Base-by-base conservation (phyloP, 1,284 basidiomycete species). In the Ceratobasidium sp. region DNA sequence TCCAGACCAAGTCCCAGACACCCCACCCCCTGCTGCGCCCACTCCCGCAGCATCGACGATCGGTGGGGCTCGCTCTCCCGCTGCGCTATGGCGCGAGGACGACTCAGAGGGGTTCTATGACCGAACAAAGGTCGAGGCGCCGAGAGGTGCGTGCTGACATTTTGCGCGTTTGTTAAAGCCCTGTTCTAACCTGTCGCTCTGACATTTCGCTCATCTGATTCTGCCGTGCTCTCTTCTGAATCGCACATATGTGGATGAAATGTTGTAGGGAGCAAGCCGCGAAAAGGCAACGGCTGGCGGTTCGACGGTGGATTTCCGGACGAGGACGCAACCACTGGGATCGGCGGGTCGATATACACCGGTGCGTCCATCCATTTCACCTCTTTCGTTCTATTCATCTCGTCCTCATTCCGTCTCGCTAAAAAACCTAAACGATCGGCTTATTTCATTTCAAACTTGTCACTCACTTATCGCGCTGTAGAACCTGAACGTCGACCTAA, bases 31-130 rank as follows among this genome's bases (percentile, higher is more conserved):
- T 28, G 77, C 78, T 54, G 75, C 76, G 61, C 79, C 80, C 38
- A 21, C 57, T 28, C n/a, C 35, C n/a, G 35, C 35, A 57, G 79
- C 66, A 13, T 83, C 64, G n/a, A 67, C 64, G 11, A 41, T 67
- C 14, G 64, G 64, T 21, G 64, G 64, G 74, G 77, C 81, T 18
- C 83, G 86, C 74, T 84, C 84, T 28, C 83, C 85, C 32, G 61
- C 55, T 61, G 66, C 64, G 44, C 83, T 91, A 55, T 94, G 92
- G 92, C 85, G 82, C 54, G 83, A 87, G 28, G 87, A 88, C 57
- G 92, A 94, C 32, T 91, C 94, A 81, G 83, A 83, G 8, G 93
- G 87, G 78, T 94, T 94, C 77, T 86, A 85, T 67, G 78, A 81
- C 75, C 78, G 77, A 57, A 76, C 64, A 50, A 67, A 67, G 38